These are phyloP conservation scores for Penicillium corylophilum DNA, from an alignment of 2,329 filamentous ascomycete species.

Conservation along the genomic window DNA sequence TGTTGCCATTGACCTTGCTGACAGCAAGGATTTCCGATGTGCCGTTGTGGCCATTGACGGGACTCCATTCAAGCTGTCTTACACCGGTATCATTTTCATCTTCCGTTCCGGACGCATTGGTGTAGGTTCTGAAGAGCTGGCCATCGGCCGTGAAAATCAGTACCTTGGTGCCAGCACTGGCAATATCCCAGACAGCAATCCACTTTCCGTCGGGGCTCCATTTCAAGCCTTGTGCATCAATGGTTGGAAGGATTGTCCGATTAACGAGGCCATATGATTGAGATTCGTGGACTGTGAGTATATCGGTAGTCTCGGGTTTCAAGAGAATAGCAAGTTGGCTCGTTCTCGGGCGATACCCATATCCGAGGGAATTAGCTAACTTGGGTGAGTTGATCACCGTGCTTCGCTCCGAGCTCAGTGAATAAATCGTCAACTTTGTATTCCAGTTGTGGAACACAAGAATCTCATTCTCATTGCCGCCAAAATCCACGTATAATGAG, in stretches of 20 bases:
- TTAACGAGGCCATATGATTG: conserved; percentile 35
- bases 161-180: conserved; percentile 52
- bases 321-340: conserved; percentile 41
- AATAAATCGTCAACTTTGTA: conserved; percentile 39
- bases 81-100: conserved; percentile 49
- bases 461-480: conserved; percentile 36
- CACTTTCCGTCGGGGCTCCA: conserved; percentile 62
- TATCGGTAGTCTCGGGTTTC: conserved; percentile 39
- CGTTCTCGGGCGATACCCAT: conserved; percentile 42
- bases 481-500: conserved; percentile 40
- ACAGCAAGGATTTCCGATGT: conserved; percentile 47
- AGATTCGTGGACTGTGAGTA: conserved; percentile 41
- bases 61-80: conserved; percentile 54
- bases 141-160: conserved; percentile 61
- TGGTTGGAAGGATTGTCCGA: conserved; percentile 45
- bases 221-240: conserved; percentile 58
- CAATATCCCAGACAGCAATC: conserved; percentile 58
- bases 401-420: conserved; percentile 35
- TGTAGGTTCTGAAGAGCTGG: conserved; percentile 56
- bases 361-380: conserved; percentile 35
- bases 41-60: conserved; percentile 27
- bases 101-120: conserved; percentile 38
- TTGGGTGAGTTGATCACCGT: conserved; percentile 43
- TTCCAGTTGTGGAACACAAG: conserved; percentile 43
- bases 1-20: conserved; percentile 51